Evolutionary conservation across 371 early-diverging fungal species (phyloP).

Genomic region (Rhizopus stolonifer): DNA sequence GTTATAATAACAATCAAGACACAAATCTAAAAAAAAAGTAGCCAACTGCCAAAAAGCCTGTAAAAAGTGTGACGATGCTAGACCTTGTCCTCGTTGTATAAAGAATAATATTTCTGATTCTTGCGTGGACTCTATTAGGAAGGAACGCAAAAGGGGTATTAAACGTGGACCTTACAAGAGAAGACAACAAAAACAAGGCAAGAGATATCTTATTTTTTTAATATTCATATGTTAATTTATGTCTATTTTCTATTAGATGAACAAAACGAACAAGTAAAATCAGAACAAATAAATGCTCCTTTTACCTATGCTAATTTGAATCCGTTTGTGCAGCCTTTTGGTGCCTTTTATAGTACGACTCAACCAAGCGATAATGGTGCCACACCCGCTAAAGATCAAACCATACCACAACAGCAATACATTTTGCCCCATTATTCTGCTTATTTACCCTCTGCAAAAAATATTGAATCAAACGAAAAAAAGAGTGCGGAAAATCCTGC

Average conservation of each 20-base stretch:
- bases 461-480: neutral
- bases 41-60: slow-evolving; percentile 92
- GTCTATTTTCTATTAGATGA: no score
- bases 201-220: no score
- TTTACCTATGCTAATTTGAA: slow-evolving; percentile 18
- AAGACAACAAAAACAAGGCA: slow-evolving; percentile 37
- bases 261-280: neutral
- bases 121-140: slow-evolving; percentile 81
- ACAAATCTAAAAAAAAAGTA: slow-evolving; percentile 13
- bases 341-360: slow-evolving; percentile 2
- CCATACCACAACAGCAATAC: slow-evolving; percentile 13
- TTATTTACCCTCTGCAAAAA: slow-evolving; percentile 27
- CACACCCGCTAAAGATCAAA: slow-evolving; percentile 11
- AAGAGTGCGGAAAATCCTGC: no score
- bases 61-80: slow-evolving; percentile 88
- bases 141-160: slow-evolving; percentile 82
- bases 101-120: slow-evolving; percentile 71
- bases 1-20: slow-evolving; percentile 15
- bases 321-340: slow-evolving; percentile 11
- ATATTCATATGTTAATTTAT: no score
- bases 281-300: no score
- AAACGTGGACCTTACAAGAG: slow-evolving; percentile 85
- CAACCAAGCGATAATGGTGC: neutral
- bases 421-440: slow-evolving; percentile 32
- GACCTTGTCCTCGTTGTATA: slow-evolving; percentile 87